Base-by-base conservation (phyloP, 306 rosid species). In the Purshia tridentata region DNA sequence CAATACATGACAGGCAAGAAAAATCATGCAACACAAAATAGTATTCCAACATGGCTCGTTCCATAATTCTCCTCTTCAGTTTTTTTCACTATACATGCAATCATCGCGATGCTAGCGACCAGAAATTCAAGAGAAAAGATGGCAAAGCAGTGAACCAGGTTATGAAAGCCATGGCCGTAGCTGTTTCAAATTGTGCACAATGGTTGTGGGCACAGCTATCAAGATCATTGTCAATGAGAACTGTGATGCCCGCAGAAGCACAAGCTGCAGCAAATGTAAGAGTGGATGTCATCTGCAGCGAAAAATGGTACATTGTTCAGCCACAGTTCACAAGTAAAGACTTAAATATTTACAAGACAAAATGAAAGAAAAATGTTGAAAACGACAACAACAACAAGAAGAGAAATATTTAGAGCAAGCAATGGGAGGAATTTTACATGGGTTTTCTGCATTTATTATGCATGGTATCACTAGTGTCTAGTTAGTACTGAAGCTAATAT, bases 241-340 rank as follows among this genome's bases (percentile, higher is more conserved):
- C 97, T 14, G 98, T 91, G 82, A 93, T 91, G 41, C 98, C 98
- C 4, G 96, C 96, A 61, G 93, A 91, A 76, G 98, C 96, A 86
- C 98, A 91, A 8, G 98, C 97, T 64, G 96, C 98, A 1, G 98
- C 96, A 71, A 91, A 93, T 74, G 84, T 87, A 64, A 91, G 97
- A 16, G 91, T 91, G 59, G 94, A 91, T 37, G 89, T 89, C 42
- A 91, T 80, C 96, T 93, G 94, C 86, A 84, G 60, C 53, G 44
- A 68, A 53, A 47, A 53, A 71, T 22, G 29, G 49, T 19, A 44
- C 39, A 29, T 53, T 40, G 40, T 40, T 65, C 61, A 53, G 55
- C 48, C 64, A 46, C 47, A 53, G 60, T 18, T 45, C 63, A 70
- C 15, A 70, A 20, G n/a, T 22, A 70, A 55, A 22, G 8, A 37